Evolutionary conservation across 345 rosid species (phyloP).

Genomic region (Diplotaxis tenuifolia): DNA sequence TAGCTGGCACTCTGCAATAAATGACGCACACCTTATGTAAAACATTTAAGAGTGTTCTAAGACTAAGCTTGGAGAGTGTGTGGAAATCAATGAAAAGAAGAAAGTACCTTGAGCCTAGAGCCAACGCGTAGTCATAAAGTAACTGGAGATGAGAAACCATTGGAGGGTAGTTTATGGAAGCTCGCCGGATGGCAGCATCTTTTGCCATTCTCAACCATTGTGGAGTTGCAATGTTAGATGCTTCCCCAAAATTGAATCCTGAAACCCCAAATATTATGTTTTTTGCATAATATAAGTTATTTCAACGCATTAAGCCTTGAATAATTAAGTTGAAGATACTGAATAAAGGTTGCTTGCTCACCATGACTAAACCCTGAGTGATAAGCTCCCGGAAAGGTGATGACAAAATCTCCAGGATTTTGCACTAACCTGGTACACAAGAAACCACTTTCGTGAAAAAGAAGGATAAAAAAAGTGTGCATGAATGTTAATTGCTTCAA

Average conservation of each 20-base stretch:
- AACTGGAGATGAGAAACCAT: conserved; percentile 99
- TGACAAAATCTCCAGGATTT: conserved; percentile 92
- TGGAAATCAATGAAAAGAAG: background rate
- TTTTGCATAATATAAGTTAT: background rate
- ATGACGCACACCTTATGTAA: conserved; percentile 11
- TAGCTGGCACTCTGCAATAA: conserved; percentile 59
- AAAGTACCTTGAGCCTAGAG: conserved; percentile 74
- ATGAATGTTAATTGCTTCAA: background rate
- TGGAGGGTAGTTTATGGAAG: conserved; percentile 92
- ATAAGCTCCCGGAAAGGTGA: conserved; percentile 98
- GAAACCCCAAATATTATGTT: conserved; percentile 15
- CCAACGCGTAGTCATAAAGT: conserved; percentile 89
- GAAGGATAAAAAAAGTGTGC: background rate
- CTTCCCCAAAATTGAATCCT: conserved; percentile 98
- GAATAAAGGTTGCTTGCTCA: conserved; percentile 32
- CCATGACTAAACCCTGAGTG: conserved; percentile 99
- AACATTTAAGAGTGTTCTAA: background rate
- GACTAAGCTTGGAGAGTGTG: background rate
- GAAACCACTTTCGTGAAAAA: background rate
- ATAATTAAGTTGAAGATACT: background rate
- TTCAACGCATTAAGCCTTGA: conserved; percentile 5
- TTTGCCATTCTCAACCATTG: conserved; percentile 84
- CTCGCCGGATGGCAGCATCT: conserved; percentile 96
- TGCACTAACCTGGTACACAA: conserved; percentile 71
- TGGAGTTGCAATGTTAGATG: conserved; percentile 96